Conservation (phyloP, 805 yeast species). For the Starmerella ratchasimensis region DNA sequence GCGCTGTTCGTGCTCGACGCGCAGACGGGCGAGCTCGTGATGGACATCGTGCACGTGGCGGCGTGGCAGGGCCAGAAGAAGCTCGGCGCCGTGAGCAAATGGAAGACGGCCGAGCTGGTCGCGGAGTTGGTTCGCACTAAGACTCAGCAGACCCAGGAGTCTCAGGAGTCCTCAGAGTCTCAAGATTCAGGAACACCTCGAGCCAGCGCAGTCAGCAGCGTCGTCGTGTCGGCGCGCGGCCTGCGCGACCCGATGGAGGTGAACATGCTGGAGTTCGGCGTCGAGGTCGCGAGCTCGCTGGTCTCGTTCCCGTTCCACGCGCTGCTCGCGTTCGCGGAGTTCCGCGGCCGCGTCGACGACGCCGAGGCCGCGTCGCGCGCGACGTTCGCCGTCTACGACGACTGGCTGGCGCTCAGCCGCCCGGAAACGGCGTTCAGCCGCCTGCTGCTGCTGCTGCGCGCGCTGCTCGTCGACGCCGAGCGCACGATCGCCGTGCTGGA, state of each 20-base stretch:
- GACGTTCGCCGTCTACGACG: slow-evolving; percentile 88
- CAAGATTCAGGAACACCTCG: too few relatives aligned
- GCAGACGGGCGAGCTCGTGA: slow-evolving; percentile 73
- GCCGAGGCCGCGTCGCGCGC: slow-evolving; percentile 84
- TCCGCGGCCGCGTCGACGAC: slow-evolving; percentile 61
- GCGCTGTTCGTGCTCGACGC: slow-evolving; percentile 84
- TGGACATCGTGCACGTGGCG: slow-evolving; percentile 83
- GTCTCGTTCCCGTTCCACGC: slow-evolving; percentile 79
- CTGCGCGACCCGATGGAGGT: slow-evolving; percentile 91
- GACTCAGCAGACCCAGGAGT: slow-evolving; percentile 83
- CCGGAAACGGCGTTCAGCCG: slow-evolving; percentile 91
- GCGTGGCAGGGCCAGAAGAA: slow-evolving; percentile 91
- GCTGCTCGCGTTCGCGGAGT: slow-evolving; percentile 65
- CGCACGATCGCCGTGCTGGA: slow-evolving; percentile 37
- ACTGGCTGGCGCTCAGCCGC: slow-evolving; percentile 75
- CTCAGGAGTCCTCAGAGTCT: too few relatives aligned
- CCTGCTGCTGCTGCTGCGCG: slow-evolving; percentile 66
- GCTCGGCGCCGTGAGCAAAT: slow-evolving; percentile 80
- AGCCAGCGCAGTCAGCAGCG: slow-evolving; percentile 61
- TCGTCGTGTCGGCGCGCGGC: slow-evolving; percentile 80
- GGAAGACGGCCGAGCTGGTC: slow-evolving; percentile 98
- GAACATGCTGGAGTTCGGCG: slow-evolving; percentile 93
- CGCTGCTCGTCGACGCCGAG: slow-evolving; percentile 63
- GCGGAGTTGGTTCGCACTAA: slow-evolving; percentile 79
- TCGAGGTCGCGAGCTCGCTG: slow-evolving; percentile 79